Base-by-base conservation (phyloP, 2,329 filamentous ascomycete genomes). In the Curvularia sp. region DNA sequence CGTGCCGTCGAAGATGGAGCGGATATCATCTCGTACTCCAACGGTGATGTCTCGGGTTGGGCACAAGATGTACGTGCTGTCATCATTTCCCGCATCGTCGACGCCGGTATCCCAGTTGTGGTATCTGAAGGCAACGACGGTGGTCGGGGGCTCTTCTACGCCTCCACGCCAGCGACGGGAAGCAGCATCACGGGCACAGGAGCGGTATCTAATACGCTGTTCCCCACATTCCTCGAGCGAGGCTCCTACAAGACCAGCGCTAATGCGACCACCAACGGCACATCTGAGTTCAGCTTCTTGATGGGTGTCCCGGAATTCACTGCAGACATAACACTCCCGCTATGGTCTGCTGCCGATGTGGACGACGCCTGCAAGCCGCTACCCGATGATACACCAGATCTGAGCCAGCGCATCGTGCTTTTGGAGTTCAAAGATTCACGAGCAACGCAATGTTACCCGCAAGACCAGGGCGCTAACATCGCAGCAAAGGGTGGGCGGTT, bases 401-500 rank as follows among this genome's bases (percentile, higher is more conserved):
- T 90, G 15, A 82, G 82, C 43, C 78, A 78, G 23, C 78, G 83
- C 49, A 82, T 90, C 36, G 86, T 87, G 3, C 51, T 66, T 21
- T 27, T 66, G 47, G 48, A 64, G 30, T 66, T 49, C 23, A 45
- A 50, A 15, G 61, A 64, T 25, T 23, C 61, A 18, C 42, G 55
- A n/a, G 52, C 56, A 53, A 62, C 63, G 3, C 30, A 49, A 34
- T 66, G 63, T 27, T 66, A 66, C 43, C 38, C 61, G n/a, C 54
- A 38, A 45, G 63, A 66, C 12, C 63, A 66, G 18, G 61, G 61
- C n/a, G 39, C 43, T n/a, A 66, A 66, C 13, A 55, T 66, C 12
- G 81, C 77, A 2, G 80, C 78, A 6, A 80, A 80, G 48, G 87
- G 87, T 10, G 87, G 85, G 49, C 82, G 83, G 68, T 87, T 88